These are phyloP conservation scores for Epichloe gansuensis DNA, from an alignment of 2,329 filamentous ascomycete genomes.

Conservation along the genomic window DNA sequence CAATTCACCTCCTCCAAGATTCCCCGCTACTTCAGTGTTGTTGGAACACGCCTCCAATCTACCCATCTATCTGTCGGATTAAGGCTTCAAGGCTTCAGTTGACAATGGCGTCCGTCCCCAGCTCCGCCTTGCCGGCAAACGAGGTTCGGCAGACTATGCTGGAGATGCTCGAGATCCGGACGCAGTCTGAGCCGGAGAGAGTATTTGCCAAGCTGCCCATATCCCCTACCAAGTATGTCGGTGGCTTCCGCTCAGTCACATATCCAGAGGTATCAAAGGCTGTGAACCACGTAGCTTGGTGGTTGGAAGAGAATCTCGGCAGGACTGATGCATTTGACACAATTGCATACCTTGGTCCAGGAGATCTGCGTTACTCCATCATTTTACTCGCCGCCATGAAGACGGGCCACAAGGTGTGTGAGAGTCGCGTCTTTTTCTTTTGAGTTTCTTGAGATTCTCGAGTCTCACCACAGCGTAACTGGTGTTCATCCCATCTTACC, in stretches of 20 bases:
- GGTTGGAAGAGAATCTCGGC: background rate
- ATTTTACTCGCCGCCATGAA: conserved; percentile 27
- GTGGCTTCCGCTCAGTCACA: background rate
- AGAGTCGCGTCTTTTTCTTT: no score
- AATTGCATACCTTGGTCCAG: conserved; percentile 7
- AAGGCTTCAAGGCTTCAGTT: background rate
- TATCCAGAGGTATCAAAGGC: conserved; percentile 1
- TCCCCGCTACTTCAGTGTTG: background rate
- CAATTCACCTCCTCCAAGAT: no score
- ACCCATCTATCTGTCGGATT: background rate
- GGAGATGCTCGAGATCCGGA: background rate
- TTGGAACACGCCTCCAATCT: background rate
- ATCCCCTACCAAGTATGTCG: background rate
- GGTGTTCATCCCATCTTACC: background rate
- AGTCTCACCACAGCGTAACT: background rate
- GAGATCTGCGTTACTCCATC: conserved; percentile 26
- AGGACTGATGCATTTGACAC: background rate
- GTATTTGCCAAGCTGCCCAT: conserved; percentile 1
- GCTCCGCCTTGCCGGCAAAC: background rate
- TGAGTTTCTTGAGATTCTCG: no score
- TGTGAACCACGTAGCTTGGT: conserved; percentile 1
- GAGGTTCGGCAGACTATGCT: conserved; percentile 1
- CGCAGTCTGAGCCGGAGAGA: background rate
- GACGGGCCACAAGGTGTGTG: conserved; percentile 22
- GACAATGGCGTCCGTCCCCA: background rate